Percentiles rank a stretch among this genome's conserved stretches.
Evolutionary conservation across 164 flowering plant genomes (phyloP).

Genomic region (Akebia trifoliata): DNA sequence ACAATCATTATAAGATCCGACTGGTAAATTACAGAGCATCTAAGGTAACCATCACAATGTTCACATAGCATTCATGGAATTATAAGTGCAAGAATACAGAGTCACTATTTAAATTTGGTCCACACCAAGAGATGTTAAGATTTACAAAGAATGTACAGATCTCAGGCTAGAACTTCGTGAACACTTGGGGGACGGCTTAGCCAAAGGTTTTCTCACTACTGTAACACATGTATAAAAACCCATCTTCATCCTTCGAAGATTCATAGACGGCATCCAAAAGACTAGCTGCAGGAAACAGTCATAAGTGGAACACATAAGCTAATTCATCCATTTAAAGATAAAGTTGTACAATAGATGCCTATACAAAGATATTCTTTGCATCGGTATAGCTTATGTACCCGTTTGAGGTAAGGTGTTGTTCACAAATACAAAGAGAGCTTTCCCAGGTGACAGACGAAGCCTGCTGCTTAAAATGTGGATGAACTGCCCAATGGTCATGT

Average conservation of each 20-base stretch:
- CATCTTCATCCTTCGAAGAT: constrained; percentile 72
- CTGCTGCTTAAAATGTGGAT: constrained; percentile 77
- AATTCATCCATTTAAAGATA: not conserved
- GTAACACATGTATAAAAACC: constrained; percentile 85
- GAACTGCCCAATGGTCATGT: constrained; percentile 93
- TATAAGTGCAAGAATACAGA: too few relatives aligned
- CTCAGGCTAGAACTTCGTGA: not conserved
- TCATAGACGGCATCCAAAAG: constrained; percentile 59
- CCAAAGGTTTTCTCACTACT: constrained; percentile 95
- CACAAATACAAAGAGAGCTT: constrained; percentile 92
- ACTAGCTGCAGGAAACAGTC: constrained; percentile 43
- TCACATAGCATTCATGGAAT: too few relatives aligned
- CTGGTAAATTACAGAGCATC: too few relatives aligned
- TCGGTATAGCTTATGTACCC: too few relatives aligned
- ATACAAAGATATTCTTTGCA: too few relatives aligned
- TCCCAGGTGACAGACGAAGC: constrained; percentile 77
- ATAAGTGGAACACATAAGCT: constrained; percentile 1
- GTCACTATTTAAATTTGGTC: too few relatives aligned
- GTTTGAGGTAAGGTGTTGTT: constrained; percentile 88
- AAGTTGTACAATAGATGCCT: too few relatives aligned
- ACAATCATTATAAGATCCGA: too few relatives aligned
- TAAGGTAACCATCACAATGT: too few relatives aligned
- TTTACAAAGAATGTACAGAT: constrained; percentile 1
- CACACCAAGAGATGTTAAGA: too few relatives aligned
- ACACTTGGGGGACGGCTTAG: not conserved